Base-by-base conservation (phyloP, 139 green algal genomes). In the Eudorina sp. region DNA sequence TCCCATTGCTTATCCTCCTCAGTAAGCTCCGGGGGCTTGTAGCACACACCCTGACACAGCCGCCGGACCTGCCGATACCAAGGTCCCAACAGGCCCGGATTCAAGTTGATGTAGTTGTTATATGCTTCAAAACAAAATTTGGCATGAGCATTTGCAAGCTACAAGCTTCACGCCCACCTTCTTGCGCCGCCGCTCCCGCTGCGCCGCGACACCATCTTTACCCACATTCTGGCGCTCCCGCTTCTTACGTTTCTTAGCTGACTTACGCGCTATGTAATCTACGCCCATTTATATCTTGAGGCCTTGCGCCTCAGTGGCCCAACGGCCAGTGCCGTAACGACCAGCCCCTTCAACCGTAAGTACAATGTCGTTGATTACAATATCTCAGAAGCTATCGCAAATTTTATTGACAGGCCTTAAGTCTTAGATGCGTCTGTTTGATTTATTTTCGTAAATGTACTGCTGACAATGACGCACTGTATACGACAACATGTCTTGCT, bases 281-380 rank as follows among this genome's bases (percentile, higher is more conserved):
- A 91, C 85, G 0, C 89, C 94, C 95, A 97, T 97, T 19, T 40
- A 58, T n/a, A n/a, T n/a, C n/a, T n/a, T n/a, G n/a, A n/a, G n/a
- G n/a, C n/a, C n/a, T n/a, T n/a, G n/a, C n/a, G n/a, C n/a, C n/a
- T n/a, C n/a, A n/a, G n/a, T n/a, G n/a, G n/a, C n/a, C n/a, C n/a
- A n/a, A n/a, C n/a, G n/a, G n/a, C n/a, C n/a, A n/a, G n/a, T n/a
- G n/a, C n/a, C n/a, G n/a, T n/a, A n/a, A n/a, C n/a, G n/a, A n/a
- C n/a, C n/a, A n/a, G n/a, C n/a, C n/a, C n/a, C n/a, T n/a, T n/a
- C n/a, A n/a, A n/a, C n/a, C n/a, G n/a, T n/a, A n/a, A n/a, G n/a
- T n/a, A n/a, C n/a, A n/a, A n/a, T n/a, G n/a, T n/a, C n/a, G n/a
- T n/a, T n/a, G n/a, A n/a, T n/a, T n/a, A n/a, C n/a, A n/a, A n/a